Evolutionary conservation across 495 filamentous ascomycete species (phyloP).

Genomic region (Cercophora sp.): DNA sequence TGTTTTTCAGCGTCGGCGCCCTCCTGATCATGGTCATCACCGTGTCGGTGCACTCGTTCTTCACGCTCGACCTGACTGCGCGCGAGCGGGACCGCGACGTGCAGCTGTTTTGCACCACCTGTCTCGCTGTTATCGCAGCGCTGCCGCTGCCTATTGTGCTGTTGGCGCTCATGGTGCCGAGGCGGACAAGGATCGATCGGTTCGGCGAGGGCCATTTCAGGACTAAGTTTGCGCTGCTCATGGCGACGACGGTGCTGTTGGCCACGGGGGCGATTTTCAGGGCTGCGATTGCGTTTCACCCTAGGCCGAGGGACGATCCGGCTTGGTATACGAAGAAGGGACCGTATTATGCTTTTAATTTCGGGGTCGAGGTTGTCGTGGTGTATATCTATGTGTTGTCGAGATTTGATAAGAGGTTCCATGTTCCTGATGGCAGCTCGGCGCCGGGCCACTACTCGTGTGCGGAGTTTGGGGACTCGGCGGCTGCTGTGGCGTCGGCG

Average conservation of each 20-base stretch:
- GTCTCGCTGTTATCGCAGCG: constrained; percentile 67
- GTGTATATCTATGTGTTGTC: constrained; percentile 58
- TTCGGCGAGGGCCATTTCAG: constrained; percentile 68
- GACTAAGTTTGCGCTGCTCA: constrained; percentile 61
- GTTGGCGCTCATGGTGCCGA: constrained; percentile 47
- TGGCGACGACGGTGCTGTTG: constrained; percentile 51
- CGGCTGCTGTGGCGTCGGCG: constrained; percentile 2
- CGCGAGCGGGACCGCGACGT: constrained; percentile 54
- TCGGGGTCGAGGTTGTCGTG: constrained; percentile 66
- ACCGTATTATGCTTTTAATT: constrained; percentile 78
- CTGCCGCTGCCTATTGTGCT: constrained; percentile 64
- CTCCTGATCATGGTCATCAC: constrained; percentile 68
- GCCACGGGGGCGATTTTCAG: constrained; percentile 70
- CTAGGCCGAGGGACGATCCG: constrained; percentile 51
- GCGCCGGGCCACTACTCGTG: constrained; percentile 39
- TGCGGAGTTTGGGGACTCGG: background rate
- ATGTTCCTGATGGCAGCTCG: constrained; percentile 54
- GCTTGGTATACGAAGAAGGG: constrained; percentile 65
- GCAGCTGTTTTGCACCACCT: constrained; percentile 63
- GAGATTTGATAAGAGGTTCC: constrained; percentile 70
- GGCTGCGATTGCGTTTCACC: constrained; percentile 52
- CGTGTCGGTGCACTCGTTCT: constrained; percentile 59
- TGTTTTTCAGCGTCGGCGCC: constrained; percentile 59
- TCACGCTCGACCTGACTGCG: constrained; percentile 53
- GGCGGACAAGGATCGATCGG: constrained; percentile 53